Percentiles rank a stretch among this genome's conserved stretches.
Evolutionary conservation across 2,329 filamentous ascomycete genomes (phyloP).

Genomic region (Fusarium vanettenii): DNA sequence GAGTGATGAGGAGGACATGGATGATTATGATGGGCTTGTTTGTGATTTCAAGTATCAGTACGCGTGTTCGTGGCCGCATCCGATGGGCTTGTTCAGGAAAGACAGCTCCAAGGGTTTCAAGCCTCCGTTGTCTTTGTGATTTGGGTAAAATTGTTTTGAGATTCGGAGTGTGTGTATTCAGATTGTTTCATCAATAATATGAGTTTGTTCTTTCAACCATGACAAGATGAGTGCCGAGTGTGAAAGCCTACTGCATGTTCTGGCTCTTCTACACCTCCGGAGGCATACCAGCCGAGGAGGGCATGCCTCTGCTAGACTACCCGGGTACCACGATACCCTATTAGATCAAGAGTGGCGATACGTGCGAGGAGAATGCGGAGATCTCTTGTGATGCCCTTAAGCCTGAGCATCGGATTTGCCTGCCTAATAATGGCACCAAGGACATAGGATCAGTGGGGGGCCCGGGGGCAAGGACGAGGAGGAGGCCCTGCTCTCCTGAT

Average conservation of each 20-base stretch:
- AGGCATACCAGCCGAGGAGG: constrained; percentile 33
- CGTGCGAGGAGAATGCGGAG: constrained; percentile 59
- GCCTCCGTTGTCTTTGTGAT: not conserved
- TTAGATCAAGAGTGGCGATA: constrained; percentile 59
- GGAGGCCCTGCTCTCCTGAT: not conserved
- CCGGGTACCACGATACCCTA: constrained; percentile 49
- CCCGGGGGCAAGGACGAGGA: not conserved
- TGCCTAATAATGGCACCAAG: constrained; percentile 47
- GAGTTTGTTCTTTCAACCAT: not conserved
- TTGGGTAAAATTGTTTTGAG: not conserved
- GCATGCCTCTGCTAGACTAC: constrained; percentile 39
- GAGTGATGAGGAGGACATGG: not conserved
- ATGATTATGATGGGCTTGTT: not conserved
- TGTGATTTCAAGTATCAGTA: not conserved
- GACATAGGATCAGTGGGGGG: not conserved
- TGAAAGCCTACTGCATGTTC: constrained; percentile 48
- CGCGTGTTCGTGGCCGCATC: not conserved
- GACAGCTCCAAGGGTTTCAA: not conserved
- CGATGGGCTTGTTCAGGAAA: not conserved
- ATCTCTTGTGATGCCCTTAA: constrained; percentile 60
- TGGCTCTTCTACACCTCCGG: constrained; percentile 56
- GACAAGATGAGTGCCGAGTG: not conserved
- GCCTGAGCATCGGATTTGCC: constrained; percentile 58
- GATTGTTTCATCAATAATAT: not conserved
- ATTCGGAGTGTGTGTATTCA: not conserved